Evolutionary conservation across 331 rosid species (phyloP).

Genomic region (Acacia concinna): DNA sequence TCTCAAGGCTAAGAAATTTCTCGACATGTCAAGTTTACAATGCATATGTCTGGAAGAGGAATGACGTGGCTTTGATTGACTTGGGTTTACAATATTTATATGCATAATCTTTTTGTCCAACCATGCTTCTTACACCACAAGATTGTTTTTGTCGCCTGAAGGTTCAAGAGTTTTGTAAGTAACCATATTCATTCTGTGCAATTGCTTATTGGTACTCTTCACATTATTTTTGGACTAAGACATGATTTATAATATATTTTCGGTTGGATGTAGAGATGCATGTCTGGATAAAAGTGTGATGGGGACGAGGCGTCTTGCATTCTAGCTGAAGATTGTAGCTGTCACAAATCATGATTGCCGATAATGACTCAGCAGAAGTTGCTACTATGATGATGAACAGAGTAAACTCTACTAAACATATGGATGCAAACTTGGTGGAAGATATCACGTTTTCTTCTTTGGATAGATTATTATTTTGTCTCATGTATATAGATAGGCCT

Average conservation of each 20-base stretch:
- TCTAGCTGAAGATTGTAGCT: background rate
- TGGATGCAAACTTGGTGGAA: background rate
- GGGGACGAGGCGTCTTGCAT: background rate
- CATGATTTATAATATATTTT: background rate
- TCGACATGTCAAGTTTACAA: background rate
- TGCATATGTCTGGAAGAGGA: background rate
- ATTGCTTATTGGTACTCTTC: background rate
- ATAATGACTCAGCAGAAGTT: background rate
- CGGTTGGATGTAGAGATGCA: background rate
- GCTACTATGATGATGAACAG: background rate
- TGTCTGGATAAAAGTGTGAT: background rate
- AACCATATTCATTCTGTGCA: background rate
- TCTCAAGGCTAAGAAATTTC: background rate
- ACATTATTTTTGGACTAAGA: background rate
- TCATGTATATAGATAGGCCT: background rate
- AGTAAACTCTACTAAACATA: background rate
- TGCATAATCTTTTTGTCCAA: conserved; percentile 37
- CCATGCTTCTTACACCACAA: conserved; percentile 91
- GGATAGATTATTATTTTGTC: background rate
- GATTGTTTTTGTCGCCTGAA: conserved; percentile 83
- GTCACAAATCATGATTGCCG: background rate
- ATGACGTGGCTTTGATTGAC: background rate
- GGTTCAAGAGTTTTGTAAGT: conserved; percentile 79
- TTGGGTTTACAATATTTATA: background rate
- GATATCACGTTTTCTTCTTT: background rate